Evolutionary conservation across 441 rosid genomes (phyloP), one percentile per base, ranked within the genome.

Genomic region (Gossypium lobatum): DNA sequence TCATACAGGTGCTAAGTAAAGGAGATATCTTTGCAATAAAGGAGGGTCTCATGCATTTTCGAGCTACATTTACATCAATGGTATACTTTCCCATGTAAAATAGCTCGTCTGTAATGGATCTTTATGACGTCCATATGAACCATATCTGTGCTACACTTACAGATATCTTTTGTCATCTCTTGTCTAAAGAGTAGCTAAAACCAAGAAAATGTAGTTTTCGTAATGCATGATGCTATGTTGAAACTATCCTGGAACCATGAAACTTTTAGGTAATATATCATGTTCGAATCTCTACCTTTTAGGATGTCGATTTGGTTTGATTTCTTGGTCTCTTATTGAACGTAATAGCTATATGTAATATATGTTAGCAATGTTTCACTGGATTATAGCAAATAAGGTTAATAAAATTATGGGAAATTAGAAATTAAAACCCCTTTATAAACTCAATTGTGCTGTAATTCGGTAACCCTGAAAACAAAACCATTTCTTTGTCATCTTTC

Each of bases 1-100:
- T 87, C 83, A 53, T 88, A 88, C 94, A 89, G 95, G 92, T 86
- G 84, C 86, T 64, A 83, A 86, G 83, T 90, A 84, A 84, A 81
- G 86, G 80, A 76, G 83, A 78, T 77, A 76, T 45, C 79, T 76
- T 75, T 79, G 84, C 85, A 78, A 79, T 75, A 77, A 77, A 80
- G 88, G 84, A 78, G 83, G 75, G 74, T 76, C 58, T 58, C 75
- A 34, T 80, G 72, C 81, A 73, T 70, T 73, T 73, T 72, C 73
- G 73, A 77, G 78, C 80, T 75, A 28, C 42, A 42, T 59, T 45
- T 42, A 61, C 58, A 6, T 26, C 64, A 58, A 70, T 39, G 21
- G 52, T 72, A 62, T 34, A 16, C 50, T 60, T 58, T 57, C 73
- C 58, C 60, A 57, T 57, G 75, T 25, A 70, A 21, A 76, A 26